Evolutionary conservation across 495 filamentous ascomycete genomes (phyloP).

Genomic region (Aspergillus ostianus): DNA sequence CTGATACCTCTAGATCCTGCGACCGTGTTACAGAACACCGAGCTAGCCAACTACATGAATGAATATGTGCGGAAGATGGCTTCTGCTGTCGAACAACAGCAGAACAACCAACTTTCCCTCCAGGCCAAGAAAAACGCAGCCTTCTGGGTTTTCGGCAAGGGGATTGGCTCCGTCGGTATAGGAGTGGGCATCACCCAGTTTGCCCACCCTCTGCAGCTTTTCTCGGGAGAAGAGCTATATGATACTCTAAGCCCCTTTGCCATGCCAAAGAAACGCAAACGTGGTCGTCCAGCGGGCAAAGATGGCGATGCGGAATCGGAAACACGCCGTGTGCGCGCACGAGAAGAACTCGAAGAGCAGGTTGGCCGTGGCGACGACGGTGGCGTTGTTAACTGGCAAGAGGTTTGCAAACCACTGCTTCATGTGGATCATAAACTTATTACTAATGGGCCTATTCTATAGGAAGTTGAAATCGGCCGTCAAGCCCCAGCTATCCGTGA

Average conservation of each 20-base stretch:
- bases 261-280: slow-evolving; percentile 36
- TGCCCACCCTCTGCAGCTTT: slow-evolving; percentile 48
- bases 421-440: neutral
- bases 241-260: slow-evolving; percentile 38
- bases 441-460: slow-evolving; percentile 6
- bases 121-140: slow-evolving; percentile 57
- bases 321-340: slow-evolving; percentile 46
- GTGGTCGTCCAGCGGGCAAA: slow-evolving; percentile 32
- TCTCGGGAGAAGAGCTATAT: slow-evolving; percentile 55
- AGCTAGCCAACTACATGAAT: slow-evolving; percentile 57
- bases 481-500: slow-evolving; percentile 58
- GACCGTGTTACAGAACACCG: slow-evolving; percentile 47
- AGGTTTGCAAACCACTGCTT: slow-evolving; percentile 7
- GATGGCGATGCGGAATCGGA: slow-evolving; percentile 34
- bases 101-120: slow-evolving; percentile 32
- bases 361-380: slow-evolving; percentile 26
- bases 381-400: slow-evolving; percentile 13
- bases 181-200: slow-evolving; percentile 41
- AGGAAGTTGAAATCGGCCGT: slow-evolving; percentile 61
- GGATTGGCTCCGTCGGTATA: slow-evolving; percentile 56
- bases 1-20: slow-evolving; percentile 24
- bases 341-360: slow-evolving; percentile 38
- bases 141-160: slow-evolving; percentile 51
- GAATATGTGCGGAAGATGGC: slow-evolving; percentile 59
- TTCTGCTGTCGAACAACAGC: slow-evolving; percentile 41